Percentiles rank a stretch among this genome's conserved stretches.
Evolutionary conservation across 1,284 basidiomycete species (phyloP).

Genomic region (Grifola frondosa): DNA sequence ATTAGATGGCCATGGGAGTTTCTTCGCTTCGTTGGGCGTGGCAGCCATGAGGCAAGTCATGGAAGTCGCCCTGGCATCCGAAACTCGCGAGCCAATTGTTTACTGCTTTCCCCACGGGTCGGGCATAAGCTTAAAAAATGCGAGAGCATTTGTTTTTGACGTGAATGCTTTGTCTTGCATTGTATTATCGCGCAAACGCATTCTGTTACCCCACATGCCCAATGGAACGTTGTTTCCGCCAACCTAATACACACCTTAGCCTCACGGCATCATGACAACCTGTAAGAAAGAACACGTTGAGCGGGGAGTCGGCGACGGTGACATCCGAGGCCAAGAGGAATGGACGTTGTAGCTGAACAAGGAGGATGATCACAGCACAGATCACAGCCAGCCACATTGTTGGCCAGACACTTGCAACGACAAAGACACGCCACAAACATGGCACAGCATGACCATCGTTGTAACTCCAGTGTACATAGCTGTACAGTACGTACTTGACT

Average conservation of each 20-base stretch:
- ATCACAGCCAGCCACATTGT: no score
- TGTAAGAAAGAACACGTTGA: no score
- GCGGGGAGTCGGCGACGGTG: constrained; percentile 6
- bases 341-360: constrained; percentile 1
- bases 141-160: no score
- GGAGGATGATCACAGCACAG: constrained; percentile 2
- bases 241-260: constrained; percentile 18
- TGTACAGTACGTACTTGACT: no score
- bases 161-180: no score
- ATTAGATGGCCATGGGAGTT: constrained; percentile 35
- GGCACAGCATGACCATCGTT: neutral
- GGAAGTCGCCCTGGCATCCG: constrained; percentile 10
- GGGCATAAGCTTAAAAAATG: no score
- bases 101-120: constrained; percentile 2
- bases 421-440: constrained; percentile 1
- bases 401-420: neutral
- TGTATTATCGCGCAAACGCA: no score
- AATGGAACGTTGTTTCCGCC: constrained; percentile 16
- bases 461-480: no score
- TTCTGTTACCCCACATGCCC: no score
- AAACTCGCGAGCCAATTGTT: constrained; percentile 1
- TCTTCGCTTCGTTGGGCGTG: constrained; percentile 34
- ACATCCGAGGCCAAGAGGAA: no score
- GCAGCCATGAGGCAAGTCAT: constrained; percentile 45
- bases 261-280: constrained; percentile 25